Evolutionary conservation across 2,329 filamentous ascomycete species (phyloP).

Genomic region (Dendrostoma leiphaemia): DNA sequence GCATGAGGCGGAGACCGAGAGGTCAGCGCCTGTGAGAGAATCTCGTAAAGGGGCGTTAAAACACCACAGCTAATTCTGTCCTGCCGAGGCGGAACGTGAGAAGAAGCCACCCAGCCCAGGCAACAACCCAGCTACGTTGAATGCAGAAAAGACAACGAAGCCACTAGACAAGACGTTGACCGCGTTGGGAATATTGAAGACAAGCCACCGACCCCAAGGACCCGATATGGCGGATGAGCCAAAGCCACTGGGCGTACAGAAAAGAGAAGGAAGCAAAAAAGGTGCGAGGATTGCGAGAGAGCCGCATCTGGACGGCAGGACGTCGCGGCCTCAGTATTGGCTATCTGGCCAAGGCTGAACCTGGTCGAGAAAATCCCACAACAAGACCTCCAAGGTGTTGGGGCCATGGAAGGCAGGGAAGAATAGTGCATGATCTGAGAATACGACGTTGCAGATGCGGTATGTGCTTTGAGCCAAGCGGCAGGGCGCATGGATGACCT

Average conservation of each 20-base stretch:
- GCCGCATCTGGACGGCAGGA: slow-evolving; percentile 4
- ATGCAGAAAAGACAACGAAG: not conserved
- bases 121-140: not conserved
- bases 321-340: not conserved
- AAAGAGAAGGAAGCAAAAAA: no score
- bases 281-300: not conserved
- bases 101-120: not conserved
- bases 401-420: not conserved
- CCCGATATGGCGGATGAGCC: slow-evolving; percentile 1
- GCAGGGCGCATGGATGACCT: not conserved
- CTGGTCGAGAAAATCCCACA: not conserved
- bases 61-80: no score
- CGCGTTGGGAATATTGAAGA: slow-evolving; percentile 1
- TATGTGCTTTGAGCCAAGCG: not conserved
- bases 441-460: slow-evolving; percentile 15
- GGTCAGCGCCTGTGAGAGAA: slow-evolving; percentile 3
- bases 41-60: slow-evolving; percentile 9
- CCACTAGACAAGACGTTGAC: not conserved
- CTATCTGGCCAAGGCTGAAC: slow-evolving; percentile 7
- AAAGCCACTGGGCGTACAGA: not conserved
- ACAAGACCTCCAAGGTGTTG: not conserved
- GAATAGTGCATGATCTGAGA: slow-evolving; percentile 14
- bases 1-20: slow-evolving; percentile 1
- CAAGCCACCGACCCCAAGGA: slow-evolving; percentile 3
- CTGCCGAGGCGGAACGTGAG: no score